A percentile compares a stretch with the other conserved stretches of the same genome.
phyloP scores from a whole-genome alignment of 208 protist genomes.

The Kentomonas sorsogonicus region DNA sequence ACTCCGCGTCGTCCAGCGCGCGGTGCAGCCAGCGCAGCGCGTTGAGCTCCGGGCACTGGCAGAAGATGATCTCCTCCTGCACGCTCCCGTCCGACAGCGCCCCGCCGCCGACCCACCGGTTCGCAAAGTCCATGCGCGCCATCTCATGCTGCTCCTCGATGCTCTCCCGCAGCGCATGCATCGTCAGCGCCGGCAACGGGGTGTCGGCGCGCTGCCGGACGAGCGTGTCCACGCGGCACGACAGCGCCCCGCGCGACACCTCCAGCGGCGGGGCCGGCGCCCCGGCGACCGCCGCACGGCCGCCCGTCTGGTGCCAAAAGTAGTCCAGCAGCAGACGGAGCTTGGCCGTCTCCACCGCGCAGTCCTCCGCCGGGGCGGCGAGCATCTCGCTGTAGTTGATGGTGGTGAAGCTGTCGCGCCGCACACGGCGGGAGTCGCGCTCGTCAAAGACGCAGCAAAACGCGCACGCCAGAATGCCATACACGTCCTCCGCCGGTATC shows the following conservation, averaged over 20 bases:
- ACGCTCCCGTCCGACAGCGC: conserved; percentile 43
- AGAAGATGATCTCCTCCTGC: conserved; percentile 78
- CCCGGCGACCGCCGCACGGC: neutral
- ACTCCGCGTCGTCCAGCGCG: conserved; percentile 35
- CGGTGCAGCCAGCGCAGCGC: conserved; percentile 31
- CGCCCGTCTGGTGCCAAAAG: conserved; percentile 4
- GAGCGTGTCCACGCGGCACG: no score
- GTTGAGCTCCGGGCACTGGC: conserved; percentile 45
- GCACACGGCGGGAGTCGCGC: conserved; percentile 2
- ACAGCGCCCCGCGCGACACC: neutral
- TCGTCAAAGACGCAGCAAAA: conserved; percentile 20
- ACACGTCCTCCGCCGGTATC: conserved; percentile 14
- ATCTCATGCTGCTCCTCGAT: conserved; percentile 38
- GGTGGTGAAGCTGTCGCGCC: conserved; percentile 13
- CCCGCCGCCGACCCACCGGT: conserved; percentile 58
- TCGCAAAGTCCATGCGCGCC: conserved; percentile 68
- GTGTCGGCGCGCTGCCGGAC: neutral
- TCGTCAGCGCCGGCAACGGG: neutral
- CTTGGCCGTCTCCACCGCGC: conserved; percentile 19
- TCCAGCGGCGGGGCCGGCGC: neutral
- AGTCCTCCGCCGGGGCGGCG: conserved; percentile 5
- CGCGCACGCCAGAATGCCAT: conserved; percentile 17
- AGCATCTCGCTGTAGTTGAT: conserved; percentile 22
- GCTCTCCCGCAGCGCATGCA: conserved; percentile 20
- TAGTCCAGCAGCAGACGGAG: conserved; percentile 24